Base-by-base conservation (phyloP, 306 rosid species). In the Cicer cuneatum region DNA sequence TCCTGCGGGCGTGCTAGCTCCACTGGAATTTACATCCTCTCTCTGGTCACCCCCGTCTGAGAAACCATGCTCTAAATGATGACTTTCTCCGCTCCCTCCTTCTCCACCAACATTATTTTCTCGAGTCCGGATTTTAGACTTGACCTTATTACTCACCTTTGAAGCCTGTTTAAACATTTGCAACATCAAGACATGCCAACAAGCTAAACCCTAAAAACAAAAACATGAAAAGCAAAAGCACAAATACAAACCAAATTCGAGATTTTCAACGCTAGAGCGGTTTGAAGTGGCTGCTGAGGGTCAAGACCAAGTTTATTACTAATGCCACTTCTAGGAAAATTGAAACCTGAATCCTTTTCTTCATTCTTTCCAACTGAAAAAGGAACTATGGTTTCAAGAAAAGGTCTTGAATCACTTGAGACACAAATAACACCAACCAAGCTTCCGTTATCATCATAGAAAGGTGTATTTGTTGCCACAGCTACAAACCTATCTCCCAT, bases 1-100 rank as follows among this genome's bases (percentile, higher is more conserved):
- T 72, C 87, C 98, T 57, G 96, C 86, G 8, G 98, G 96, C 0
- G 99, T 95, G 88, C 97, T 89, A 76, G 98, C 96, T 80, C 96
- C 98, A 80, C 99, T 92, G 10, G 99, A 95, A 87, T 77, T 80
- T n/a, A 86, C 97, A 72, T 95, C 99, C 49, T 94, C 99, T 83
- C 89, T 82, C 69, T 82, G 86, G 43, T 93, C 97, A 85, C 72
- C 77, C 35, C 69, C 58, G 68, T 89, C 96, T 12, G 83, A 81
- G 76, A 58, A 69, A 66, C 87, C 79, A 57, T 66, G 93, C 83
- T 92, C 96, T 42, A 90, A 85, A 70, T 85, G 86, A 75, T 86
- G 90, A 71, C 86, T 63, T 69, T 83, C 96, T 29, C 86, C 85
- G 6, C 83, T 85, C 79, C 87, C 92, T 80, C 89, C 90, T 83